phyloP scores from a whole-genome alignment of 2,329 filamentous ascomycete genomes.

The Fusarium odoratissimum region DNA sequence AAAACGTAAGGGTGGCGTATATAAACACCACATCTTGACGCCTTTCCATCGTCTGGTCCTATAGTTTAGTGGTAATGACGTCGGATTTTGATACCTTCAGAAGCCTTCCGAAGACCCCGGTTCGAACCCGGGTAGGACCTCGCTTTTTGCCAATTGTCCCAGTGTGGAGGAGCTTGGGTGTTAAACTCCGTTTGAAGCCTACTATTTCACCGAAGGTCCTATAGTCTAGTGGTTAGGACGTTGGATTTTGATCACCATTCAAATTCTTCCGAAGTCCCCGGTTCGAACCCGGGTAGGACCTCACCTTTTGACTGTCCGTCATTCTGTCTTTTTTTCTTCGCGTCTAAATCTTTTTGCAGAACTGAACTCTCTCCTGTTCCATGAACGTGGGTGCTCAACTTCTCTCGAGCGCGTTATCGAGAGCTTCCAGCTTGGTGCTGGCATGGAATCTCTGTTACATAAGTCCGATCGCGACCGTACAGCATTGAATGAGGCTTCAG shows the following conservation, averaged over 20 bases:
- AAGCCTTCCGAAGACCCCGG: constrained; percentile 32
- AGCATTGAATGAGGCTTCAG: neutral
- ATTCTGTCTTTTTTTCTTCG: accelerated
- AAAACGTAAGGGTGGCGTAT: accelerated
- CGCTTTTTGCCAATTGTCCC: neutral
- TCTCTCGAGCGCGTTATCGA: neutral
- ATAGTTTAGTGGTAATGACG: constrained; percentile 36
- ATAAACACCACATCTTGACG: neutral
- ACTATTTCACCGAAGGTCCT: neutral
- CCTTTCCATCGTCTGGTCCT: neutral
- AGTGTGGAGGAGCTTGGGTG: accelerated
- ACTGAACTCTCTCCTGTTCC: too few species aligned
- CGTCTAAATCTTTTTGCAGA: neutral
- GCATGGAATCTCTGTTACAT: neutral
- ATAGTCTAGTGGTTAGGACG: constrained; percentile 34
- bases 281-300: constrained; percentile 34
- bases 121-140: constrained; percentile 34
- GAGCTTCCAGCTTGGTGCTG: neutral
- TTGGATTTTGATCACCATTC: constrained; percentile 25
- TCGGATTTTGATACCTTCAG: constrained; percentile 24
- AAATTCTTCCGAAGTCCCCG: constrained; percentile 21
- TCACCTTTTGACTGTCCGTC: neutral
- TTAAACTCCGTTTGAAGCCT: accelerated
- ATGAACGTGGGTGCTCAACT: neutral
- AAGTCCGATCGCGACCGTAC: neutral